Conservation (phyloP, 2,329 filamentous ascomycete species). For the Neonectria coccinea region DNA sequence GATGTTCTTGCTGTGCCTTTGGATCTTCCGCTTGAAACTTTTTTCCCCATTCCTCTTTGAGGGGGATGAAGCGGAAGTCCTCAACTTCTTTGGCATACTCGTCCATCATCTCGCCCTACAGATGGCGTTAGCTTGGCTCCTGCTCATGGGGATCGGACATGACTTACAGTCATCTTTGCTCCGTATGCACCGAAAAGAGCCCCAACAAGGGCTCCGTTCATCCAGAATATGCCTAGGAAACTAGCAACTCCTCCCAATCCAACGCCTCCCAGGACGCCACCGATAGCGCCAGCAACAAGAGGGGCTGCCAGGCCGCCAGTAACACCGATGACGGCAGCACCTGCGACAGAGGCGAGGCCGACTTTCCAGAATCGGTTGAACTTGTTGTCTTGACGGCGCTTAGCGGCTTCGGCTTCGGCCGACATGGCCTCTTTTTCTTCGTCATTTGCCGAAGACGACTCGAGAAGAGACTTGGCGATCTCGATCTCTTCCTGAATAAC, state of each 20-base stretch:
- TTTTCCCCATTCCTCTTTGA: constrained; percentile 62
- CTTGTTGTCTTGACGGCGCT: constrained; percentile 77
- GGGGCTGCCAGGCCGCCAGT: constrained; percentile 93
- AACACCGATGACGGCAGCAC: constrained; percentile 89
- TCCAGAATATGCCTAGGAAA: constrained; percentile 87
- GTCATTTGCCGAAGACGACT: constrained; percentile 65
- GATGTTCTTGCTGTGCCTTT: constrained; percentile 52
- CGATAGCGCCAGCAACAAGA: constrained; percentile 85
- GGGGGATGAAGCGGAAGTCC: constrained; percentile 82
- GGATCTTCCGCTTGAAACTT: constrained; percentile 32
- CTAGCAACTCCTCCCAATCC: constrained; percentile 87
- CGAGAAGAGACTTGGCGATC: constrained; percentile 79
- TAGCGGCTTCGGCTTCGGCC: constrained; percentile 80
- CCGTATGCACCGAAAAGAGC: constrained; percentile 91
- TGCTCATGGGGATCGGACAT: no score
- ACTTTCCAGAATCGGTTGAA: constrained; percentile 87
- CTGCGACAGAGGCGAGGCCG: constrained; percentile 86
- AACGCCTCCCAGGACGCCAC: constrained; percentile 85
- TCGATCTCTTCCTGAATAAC: constrained; percentile 78
- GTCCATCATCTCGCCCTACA: constrained; percentile 82
- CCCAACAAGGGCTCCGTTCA: constrained; percentile 87
- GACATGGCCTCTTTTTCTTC: constrained; percentile 66
- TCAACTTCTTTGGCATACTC: constrained; percentile 88
- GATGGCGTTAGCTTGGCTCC: constrained; percentile 29
- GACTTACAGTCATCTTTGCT: constrained; percentile 72